Evolutionary conservation across 768 basidiomycete species (phyloP).

Genomic region (Stropharia rugosoannulata): DNA sequence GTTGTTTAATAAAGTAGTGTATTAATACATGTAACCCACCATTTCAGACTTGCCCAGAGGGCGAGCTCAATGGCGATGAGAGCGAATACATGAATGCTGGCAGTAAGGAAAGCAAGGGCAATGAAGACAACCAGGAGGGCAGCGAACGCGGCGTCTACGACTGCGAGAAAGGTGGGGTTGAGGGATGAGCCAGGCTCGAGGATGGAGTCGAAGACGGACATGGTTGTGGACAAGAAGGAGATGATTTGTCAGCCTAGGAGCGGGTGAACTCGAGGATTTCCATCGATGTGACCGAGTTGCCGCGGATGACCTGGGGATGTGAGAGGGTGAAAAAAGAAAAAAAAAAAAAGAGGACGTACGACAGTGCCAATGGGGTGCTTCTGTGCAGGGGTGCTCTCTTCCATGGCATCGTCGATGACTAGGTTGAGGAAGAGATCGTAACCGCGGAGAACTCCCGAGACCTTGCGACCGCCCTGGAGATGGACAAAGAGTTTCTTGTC

Average conservation of each 20-base stretch:
- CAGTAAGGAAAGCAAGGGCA: conserved; percentile 56
- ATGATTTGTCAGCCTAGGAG: not conserved
- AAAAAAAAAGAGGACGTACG: conserved; percentile 46
- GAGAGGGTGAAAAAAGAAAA: conserved; percentile 9
- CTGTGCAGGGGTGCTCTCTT: conserved; percentile 88
- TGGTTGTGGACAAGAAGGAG: not conserved
- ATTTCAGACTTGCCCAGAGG: conserved; percentile 81
- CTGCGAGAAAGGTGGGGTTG: conserved; percentile 64
- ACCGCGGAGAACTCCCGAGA: conserved; percentile 91
- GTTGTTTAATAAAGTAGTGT: conserved; percentile 9
- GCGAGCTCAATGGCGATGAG: conserved; percentile 65
- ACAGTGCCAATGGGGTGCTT: conserved; percentile 91
- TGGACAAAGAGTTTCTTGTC: conserved; percentile 96
- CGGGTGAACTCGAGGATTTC: conserved; percentile 75
- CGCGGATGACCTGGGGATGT: conserved; percentile 79
- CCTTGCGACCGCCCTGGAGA: conserved; percentile 92
- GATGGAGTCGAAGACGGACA: conserved; percentile 52
- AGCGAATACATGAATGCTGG: conserved; percentile 64
- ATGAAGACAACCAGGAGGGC: conserved; percentile 59
- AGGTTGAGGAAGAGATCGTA: conserved; percentile 99
- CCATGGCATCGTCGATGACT: conserved; percentile 92
- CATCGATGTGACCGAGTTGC: conserved; percentile 96
- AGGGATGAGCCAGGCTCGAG: conserved; percentile 76
- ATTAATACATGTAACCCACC: conserved; percentile 42
- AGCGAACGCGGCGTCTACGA: conserved; percentile 61